These are phyloP conservation scores for Huntiella bhutanensis DNA, from an alignment of 2,329 filamentous ascomycete species.

Conservation along the genomic window DNA sequence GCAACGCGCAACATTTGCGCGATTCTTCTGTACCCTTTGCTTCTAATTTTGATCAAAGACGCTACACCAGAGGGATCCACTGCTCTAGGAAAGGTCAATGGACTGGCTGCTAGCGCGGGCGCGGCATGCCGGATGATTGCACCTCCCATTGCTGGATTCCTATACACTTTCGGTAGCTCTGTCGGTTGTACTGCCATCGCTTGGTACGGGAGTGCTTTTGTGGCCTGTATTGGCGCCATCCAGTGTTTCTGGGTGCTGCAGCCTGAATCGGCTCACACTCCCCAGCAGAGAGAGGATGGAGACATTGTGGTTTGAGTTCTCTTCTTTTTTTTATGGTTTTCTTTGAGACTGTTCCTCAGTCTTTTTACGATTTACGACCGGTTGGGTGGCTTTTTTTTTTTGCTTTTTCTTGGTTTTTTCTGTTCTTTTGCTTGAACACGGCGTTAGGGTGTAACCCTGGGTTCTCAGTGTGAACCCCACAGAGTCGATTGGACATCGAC, in stretches of 20 bases:
- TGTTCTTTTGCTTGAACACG: background rate
- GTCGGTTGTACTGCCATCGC: slow-evolving; percentile 41
- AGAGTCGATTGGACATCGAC: too few relatives aligned
- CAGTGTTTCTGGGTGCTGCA: slow-evolving; percentile 39
- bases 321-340: background rate
- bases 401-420: background rate
- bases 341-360: background rate
- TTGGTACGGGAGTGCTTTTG: slow-evolving; percentile 42
- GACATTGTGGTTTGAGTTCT: background rate
- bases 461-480: too few relatives aligned
- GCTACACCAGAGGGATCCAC: slow-evolving; percentile 33
- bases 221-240: slow-evolving; percentile 35
- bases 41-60: slow-evolving; percentile 50
- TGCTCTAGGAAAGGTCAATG: slow-evolving; percentile 45
- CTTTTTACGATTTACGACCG: background rate
- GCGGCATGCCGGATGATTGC: slow-evolving; percentile 49
- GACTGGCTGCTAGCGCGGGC: slow-evolving; percentile 44
- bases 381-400: background rate
- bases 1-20: slow-evolving; percentile 39
- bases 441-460: too few relatives aligned
- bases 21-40: slow-evolving; percentile 45
- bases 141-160: slow-evolving; percentile 42
- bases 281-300: slow-evolving; percentile 15
- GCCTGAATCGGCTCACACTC: slow-evolving; percentile 10
- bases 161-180: slow-evolving; percentile 38